Evolutionary conservation across 495 filamentous ascomycete species (phyloP).

Genomic region (Penicillium paradoxum): DNA sequence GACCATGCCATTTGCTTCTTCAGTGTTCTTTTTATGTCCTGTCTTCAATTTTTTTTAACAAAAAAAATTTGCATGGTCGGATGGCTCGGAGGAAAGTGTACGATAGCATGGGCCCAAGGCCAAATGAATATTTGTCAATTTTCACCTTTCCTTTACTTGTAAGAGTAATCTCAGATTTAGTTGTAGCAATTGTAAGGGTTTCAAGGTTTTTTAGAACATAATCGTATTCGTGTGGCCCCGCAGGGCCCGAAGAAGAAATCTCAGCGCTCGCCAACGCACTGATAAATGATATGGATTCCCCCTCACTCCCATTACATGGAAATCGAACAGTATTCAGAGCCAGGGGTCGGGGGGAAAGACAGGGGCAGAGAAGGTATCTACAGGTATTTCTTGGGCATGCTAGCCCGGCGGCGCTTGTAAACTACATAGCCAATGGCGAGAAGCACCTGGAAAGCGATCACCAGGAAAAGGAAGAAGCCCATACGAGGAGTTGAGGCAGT

Average conservation of each 20-base stretch:
- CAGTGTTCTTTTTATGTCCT: slow-evolving; percentile 11
- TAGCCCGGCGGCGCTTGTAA: slow-evolving; percentile 75
- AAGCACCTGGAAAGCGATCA: slow-evolving; percentile 71
- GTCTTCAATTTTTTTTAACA: slow-evolving; percentile 1
- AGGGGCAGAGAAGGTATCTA: slow-evolving; percentile 32
- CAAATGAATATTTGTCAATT: slow-evolving; percentile 14
- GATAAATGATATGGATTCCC: not conserved
- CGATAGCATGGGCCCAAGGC: slow-evolving; percentile 17
- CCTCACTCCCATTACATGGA: not conserved
- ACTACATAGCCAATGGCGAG: slow-evolving; percentile 63
- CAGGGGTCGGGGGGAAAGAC: not conserved
- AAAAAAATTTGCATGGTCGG: slow-evolving; percentile 1
- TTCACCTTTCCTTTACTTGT: not conserved
- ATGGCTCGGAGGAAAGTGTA: slow-evolving; percentile 12
- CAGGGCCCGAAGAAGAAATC: slow-evolving; percentile 3
- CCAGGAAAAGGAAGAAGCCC: slow-evolving; percentile 65
- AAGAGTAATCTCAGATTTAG: not conserved
- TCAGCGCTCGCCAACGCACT: not conserved
- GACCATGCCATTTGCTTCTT: not conserved
- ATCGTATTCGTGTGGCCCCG: slow-evolving; percentile 14
- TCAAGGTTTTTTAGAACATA: not conserved
- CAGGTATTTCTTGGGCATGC: slow-evolving; percentile 88
- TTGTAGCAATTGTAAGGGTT: not conserved
- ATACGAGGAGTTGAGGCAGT: slow-evolving; percentile 58
- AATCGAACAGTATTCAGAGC: not conserved